phyloP scores from a whole-genome alignment of 768 basidiomycete species.

The Russula foetens region DNA sequence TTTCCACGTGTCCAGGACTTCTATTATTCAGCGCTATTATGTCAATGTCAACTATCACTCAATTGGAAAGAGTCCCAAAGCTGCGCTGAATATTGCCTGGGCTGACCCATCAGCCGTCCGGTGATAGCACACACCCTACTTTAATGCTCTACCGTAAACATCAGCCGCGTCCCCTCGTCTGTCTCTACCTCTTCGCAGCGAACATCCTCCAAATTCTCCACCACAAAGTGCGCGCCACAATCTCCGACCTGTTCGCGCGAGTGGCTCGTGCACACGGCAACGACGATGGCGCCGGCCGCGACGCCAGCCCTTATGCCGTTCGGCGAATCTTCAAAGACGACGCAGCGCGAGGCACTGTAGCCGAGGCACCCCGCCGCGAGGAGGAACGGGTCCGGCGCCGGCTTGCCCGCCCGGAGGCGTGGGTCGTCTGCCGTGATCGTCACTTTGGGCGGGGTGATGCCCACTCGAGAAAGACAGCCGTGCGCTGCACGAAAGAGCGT shows the following conservation, averaged over 20 bases:
- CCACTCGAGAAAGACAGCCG: constrained; percentile 65
- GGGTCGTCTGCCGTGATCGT: constrained; percentile 75
- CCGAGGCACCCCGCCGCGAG: constrained; percentile 54
- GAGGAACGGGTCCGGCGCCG: constrained; percentile 55
- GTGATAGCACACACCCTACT: neutral
- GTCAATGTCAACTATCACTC: no score
- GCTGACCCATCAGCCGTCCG: neutral
- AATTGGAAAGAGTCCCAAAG: no score
- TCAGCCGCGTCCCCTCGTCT: constrained; percentile 30
- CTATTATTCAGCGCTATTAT: no score
- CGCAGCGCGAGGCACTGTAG: constrained; percentile 47
- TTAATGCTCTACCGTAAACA: constrained; percentile 32
- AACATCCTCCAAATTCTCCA: constrained; percentile 48
- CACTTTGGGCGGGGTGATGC: constrained; percentile 55
- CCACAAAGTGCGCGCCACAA: constrained; percentile 48
- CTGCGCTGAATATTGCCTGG: neutral
- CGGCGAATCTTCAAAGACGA: constrained; percentile 74
- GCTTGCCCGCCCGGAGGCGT: constrained; percentile 58
- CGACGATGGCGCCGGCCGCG: constrained; percentile 62
- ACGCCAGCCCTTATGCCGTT: constrained; percentile 60
- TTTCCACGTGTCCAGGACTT: no score
- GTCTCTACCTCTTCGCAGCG: constrained; percentile 33
- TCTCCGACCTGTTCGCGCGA: constrained; percentile 45
- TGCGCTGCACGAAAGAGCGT: constrained; percentile 39
- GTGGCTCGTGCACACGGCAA: constrained; percentile 73